A percentile compares a stretch with the other conserved stretches of the same genome.
Evolutionary conservation across 345 rosid genomes (phyloP).

Genomic region (Nephelium lappaceum): DNA sequence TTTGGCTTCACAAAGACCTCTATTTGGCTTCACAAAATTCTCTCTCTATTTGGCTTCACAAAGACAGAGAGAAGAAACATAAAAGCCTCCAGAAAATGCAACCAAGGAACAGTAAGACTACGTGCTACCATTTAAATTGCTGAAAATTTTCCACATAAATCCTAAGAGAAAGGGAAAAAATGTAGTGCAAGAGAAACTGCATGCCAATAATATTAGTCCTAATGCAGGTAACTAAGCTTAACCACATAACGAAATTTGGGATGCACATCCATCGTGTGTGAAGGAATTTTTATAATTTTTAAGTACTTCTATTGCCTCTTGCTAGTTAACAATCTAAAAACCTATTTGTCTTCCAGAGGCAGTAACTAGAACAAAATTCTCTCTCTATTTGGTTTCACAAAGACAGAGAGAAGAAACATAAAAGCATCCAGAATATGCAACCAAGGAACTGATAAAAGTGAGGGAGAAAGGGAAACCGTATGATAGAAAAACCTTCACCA

Average conservation of each 20-base stretch:
- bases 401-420: neutral
- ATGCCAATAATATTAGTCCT: neutral
- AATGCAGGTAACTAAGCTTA: neutral
- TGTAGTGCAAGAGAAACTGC: neutral
- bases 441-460: neutral
- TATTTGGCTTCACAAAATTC: too few species aligned
- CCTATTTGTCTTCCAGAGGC: neutral
- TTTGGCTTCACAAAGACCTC: too few species aligned
- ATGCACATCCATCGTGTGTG: too few species aligned
- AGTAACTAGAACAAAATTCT: neutral
- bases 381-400: neutral
- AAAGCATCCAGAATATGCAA: neutral
- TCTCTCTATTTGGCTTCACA: too few species aligned
- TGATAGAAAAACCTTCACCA: neutral
- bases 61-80: neutral
- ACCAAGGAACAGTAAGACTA: neutral
- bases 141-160: neutral
- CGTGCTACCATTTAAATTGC: neutral
- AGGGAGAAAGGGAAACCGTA: neutral
- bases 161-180: neutral
- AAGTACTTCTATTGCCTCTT: neutral
- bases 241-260: too few species aligned
- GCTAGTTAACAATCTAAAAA: neutral
- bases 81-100: neutral
- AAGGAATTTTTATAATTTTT: too few species aligned